Base-by-base conservation (phyloP, 371 early-diverging fungal genomes). In the Lichtheimia ornata region DNA sequence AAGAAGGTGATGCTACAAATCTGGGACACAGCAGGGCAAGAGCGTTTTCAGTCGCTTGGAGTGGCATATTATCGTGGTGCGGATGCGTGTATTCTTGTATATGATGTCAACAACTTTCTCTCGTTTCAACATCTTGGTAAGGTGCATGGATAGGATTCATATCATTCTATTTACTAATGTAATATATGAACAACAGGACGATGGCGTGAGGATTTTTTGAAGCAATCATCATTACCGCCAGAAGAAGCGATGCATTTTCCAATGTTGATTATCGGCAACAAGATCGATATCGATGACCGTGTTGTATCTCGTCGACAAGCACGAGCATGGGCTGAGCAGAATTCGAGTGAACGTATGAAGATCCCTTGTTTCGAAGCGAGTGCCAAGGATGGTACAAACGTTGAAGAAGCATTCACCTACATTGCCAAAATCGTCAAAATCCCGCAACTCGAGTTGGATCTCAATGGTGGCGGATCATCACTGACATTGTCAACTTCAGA, bases 31-130 rank as follows among this genome's bases (percentile, higher is more conserved):
- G 94, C 94, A 17, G 93, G 90, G 43, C 94, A 91, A 79, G 72
- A 95, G 72, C 84, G 94, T 54, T 95, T 86, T 60, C 87, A 88
- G 69, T 88, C 88, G 18, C 84, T 99, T 56, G 98, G 97, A 22
- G 97, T 95, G 27, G 96, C 94, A 92, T 98, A 97, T 76, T 99
- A 97, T 77, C 83, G 98, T 53, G 94, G 94, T 65, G 97, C 98
- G 5, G 91, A 91, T 73, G 94, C 93, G 13, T 95, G 95, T 5
- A 85, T 95, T 5, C 92, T 96, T 9, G 94, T 91, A 5, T 99
- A 97, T 74, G 99, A 99, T 79, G 91, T 97, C 64, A 96, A 97
- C 42, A 94, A 94, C 73, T 77, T 88, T 51, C 77, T 83, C 72
- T 72, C 79, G 58, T 65, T 59, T 42, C 59, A 59, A n/a, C 59